Evolutionary conservation across 768 basidiomycete species (phyloP).

Genomic region (Nidularia sp.): DNA sequence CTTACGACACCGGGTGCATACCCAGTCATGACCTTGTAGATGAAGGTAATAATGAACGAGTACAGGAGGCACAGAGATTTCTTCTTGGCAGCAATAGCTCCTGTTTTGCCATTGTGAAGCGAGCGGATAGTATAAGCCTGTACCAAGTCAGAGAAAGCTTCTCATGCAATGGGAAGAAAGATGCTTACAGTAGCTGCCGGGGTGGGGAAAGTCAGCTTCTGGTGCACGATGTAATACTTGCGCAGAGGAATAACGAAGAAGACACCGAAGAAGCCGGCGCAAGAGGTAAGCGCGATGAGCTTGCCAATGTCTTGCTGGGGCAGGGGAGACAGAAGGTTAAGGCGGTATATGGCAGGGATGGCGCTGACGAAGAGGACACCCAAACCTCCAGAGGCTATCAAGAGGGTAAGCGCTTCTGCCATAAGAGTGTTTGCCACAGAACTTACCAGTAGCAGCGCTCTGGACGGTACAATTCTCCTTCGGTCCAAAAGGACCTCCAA

Average conservation of each 20-base stretch:
- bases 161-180: no score
- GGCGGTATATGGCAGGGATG: constrained; percentile 57
- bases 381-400: constrained; percentile 47
- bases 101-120: constrained; percentile 46
- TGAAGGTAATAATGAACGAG: constrained; percentile 42
- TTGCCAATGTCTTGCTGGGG: constrained; percentile 52
- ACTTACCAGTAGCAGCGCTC: constrained; percentile 47
- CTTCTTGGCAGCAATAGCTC: constrained; percentile 47
- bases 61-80: constrained; percentile 49
- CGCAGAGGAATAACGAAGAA: constrained; percentile 66
- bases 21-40: constrained; percentile 48
- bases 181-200: constrained; percentile 48
- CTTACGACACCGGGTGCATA: constrained; percentile 58
- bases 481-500: constrained; percentile 58
- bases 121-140: constrained; percentile 54
- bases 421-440: constrained; percentile 7
- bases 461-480: constrained; percentile 68
- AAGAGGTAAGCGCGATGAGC: constrained; percentile 50
- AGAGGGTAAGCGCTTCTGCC: neutral
- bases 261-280: constrained; percentile 56
- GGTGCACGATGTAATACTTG: constrained; percentile 58
- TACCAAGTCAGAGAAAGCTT: no score
- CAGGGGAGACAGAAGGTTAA: constrained; percentile 38
- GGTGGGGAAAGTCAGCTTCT: constrained; percentile 61
- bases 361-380: constrained; percentile 59